Evolutionary conservation across 495 filamentous ascomycete genomes (phyloP), one percentile per base, ranked within the genome.

Genomic region (Aspergillus coremiiformis): DNA sequence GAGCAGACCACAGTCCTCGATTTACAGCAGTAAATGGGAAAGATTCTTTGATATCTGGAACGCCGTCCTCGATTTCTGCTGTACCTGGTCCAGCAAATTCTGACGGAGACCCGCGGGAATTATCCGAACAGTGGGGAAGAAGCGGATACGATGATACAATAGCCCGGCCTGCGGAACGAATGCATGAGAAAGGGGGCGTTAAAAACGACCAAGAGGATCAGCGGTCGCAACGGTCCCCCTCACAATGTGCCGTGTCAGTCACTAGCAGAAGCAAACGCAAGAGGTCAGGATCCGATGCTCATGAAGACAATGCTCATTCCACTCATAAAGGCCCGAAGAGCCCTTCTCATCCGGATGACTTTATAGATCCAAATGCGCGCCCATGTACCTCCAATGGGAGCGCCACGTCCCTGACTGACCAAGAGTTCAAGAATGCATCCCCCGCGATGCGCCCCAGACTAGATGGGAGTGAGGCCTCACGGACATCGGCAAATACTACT

Each of bases 1-100:
- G 68, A 39, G 53, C 72, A 24, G 75, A 76, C 19, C 70, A 71
- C 37, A 77, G 72, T 41, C 74, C 75, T 14, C 69, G 71, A 19
- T 80, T 80, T 52, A 80, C 77, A 4, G 76, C 77, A 39, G 76
- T 80, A 24, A 80, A 80, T 63, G 77, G 74, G 43, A 72, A 60
- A 52, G 71, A 73, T 4, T 41, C 63, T 14, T 44, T 61, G 19
- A 24, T 47, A n/a, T 37, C 59, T 17, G 62, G 46, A 15, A 47
- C 52, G 20, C 39, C 41, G 11, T 29, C 48, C 8, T 19, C 53
- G 5, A 35, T 30, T 19, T 4, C 52, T 33, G 15, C 51, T 44
- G 21, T 54, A 22, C 45, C 54, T 44, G 15, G 53, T 35, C 22
- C 61, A 54, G 48, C 54, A 41, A 51, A 57, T 49, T 56, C 51